Percentiles rank a stretch among this genome's conserved stretches.
These are phyloP conservation scores for Chlamydomonas sphaeroides DNA, from an alignment of 139 green algal genomes.

Conservation along the genomic window DNA sequence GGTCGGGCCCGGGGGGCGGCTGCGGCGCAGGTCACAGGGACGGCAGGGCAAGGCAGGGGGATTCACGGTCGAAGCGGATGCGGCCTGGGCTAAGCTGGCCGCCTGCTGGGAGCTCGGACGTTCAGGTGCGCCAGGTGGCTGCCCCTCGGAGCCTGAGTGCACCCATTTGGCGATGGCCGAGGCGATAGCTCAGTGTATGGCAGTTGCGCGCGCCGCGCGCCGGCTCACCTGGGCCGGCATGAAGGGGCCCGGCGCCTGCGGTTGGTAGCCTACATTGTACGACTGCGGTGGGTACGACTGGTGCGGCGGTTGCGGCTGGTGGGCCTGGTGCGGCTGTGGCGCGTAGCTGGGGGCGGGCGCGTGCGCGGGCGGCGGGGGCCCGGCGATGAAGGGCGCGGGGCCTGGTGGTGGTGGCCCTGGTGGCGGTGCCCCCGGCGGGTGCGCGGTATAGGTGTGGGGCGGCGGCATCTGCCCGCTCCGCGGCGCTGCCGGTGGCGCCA, in stretches of 20 bases:
- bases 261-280: no score
- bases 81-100: no score
- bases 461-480: constrained; percentile 14
- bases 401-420: constrained; percentile 11
- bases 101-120: no score
- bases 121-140: no score
- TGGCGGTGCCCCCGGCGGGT: constrained; percentile 5
- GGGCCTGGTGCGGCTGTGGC: background rate
- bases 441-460: background rate
- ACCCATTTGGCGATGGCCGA: no score
- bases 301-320: background rate
- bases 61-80: background rate
- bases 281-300: background rate
- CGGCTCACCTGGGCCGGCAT: background rate
- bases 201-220: no score
- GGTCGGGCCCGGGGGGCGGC: background rate
- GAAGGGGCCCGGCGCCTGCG: background rate
- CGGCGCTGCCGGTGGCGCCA: background rate
- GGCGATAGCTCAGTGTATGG: background rate
- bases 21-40: background rate
- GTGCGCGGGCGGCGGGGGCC: background rate
- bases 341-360: background rate
- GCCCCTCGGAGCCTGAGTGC: no score
- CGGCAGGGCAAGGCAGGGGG: no score
- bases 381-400: constrained; percentile 4